Percentiles rank a stretch among this genome's conserved stretches.
phyloP scores from a whole-genome alignment of 352 stramenopile genomes.

The Thalassiosira ordinaria region DNA sequence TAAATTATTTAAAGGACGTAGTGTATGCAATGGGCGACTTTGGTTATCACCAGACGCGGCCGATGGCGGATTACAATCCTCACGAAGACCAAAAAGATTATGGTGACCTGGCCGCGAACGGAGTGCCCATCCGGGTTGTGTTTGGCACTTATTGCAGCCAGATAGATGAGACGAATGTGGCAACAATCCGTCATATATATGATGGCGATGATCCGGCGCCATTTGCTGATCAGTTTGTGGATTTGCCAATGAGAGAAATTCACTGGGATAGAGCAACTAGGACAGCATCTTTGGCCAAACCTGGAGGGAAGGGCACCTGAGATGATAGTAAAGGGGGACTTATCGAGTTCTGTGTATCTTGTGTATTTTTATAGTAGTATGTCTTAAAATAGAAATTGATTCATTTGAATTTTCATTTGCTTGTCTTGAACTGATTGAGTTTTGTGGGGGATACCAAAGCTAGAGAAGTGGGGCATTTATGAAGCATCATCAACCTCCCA shows the following conservation, averaged over 20 bases:
- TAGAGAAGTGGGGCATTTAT: too few species aligned
- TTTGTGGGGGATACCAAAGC: too few species aligned
- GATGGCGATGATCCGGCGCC: constrained; percentile 52
- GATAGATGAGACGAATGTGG: constrained; percentile 58
- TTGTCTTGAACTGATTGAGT: too few species aligned
- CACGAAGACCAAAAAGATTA: constrained; percentile 15
- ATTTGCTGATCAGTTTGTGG: constrained; percentile 50
- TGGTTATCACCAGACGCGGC: constrained; percentile 58
- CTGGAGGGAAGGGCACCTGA: constrained; percentile 21
- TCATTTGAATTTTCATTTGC: too few species aligned
- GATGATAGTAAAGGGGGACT: too few species aligned
- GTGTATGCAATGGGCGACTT: constrained; percentile 60
- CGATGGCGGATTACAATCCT: constrained; percentile 48
- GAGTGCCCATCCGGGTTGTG: constrained; percentile 49
- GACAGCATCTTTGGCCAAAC: constrained; percentile 27
- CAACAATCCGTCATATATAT: constrained; percentile 55
- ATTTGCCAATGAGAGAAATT: constrained; percentile 44
- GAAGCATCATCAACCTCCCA: too few species aligned
- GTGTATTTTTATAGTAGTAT: too few species aligned
- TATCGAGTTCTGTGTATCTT: too few species aligned
- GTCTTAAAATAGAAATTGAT: too few species aligned
- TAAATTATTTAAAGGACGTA: constrained; percentile 65
- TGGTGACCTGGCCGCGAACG: neutral
- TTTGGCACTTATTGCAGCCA: constrained; percentile 59
- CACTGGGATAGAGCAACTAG: constrained; percentile 35